Conservation (phyloP, 768 basidiomycete species). For the Hypholoma sublateritium region DNA sequence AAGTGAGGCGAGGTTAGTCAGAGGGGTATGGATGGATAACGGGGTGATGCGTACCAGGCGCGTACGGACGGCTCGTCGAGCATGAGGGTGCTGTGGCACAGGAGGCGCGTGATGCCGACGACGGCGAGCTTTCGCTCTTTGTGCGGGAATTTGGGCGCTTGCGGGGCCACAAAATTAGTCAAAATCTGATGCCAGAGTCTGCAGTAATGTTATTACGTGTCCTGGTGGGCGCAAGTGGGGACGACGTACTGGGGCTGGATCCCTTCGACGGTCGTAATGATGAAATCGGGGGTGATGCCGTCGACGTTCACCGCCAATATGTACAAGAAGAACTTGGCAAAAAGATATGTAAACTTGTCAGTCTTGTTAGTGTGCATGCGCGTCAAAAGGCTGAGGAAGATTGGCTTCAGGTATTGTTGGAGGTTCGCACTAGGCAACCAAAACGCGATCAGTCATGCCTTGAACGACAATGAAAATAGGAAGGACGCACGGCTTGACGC, state of each 20-base stretch:
- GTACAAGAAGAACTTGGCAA: slow-evolving; percentile 78
- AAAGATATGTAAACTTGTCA: slow-evolving; percentile 81
- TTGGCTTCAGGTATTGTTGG: slow-evolving; percentile 70
- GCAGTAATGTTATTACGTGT: background rate
- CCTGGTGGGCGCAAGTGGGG: background rate
- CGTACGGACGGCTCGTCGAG: slow-evolving; percentile 59
- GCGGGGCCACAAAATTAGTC: slow-evolving; percentile 73
- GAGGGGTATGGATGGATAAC: background rate
- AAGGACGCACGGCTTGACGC: slow-evolving; percentile 69
- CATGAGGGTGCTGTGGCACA: slow-evolving; percentile 76
- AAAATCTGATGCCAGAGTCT: slow-evolving; percentile 81
- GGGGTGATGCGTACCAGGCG: slow-evolving; percentile 53
- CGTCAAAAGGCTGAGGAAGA: slow-evolving; percentile 77
- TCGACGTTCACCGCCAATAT: slow-evolving; percentile 72
- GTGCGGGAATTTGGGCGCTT: slow-evolving; percentile 74
- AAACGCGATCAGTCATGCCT: background rate
- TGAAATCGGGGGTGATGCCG: slow-evolving; percentile 74
- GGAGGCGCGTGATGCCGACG: slow-evolving; percentile 75
- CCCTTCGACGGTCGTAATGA: slow-evolving; percentile 76
- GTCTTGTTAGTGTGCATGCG: slow-evolving; percentile 89
- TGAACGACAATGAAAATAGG: background rate
- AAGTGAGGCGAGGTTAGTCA: background rate
- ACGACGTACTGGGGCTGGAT: slow-evolving; percentile 78
- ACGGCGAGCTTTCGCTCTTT: slow-evolving; percentile 85
- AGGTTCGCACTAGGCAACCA: slow-evolving; percentile 50